Evolutionary conservation across 2,329 filamentous ascomycete species (phyloP).

Genomic region (Curvularia verruculosa): DNA sequence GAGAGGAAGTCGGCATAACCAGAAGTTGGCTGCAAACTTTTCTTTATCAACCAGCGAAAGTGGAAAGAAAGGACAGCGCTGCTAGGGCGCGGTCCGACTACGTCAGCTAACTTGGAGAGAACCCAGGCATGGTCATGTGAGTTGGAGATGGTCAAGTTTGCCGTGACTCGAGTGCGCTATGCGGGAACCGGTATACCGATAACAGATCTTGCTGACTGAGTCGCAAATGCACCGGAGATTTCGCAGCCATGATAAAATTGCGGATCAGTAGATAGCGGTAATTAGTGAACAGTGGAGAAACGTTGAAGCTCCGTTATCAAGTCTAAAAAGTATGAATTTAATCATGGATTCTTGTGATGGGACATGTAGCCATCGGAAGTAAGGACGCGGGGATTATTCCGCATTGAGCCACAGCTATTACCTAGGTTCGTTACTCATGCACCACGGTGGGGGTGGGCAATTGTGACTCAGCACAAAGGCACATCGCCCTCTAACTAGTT

Average conservation of each 20-base stretch:
- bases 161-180: constrained; percentile 6
- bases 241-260: background rate
- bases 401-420: background rate
- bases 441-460: background rate
- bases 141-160: constrained; percentile 3
- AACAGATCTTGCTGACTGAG: constrained; percentile 6
- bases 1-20: background rate
- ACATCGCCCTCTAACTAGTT: background rate
- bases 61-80: background rate
- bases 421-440: constrained; percentile 7
- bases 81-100: constrained; percentile 4
- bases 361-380: background rate
- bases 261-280: background rate
- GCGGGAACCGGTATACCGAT: constrained; percentile 8
- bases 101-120: background rate
- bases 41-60: constrained; percentile 5
- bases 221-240: background rate
- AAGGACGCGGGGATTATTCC: background rate
- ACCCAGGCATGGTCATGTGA: constrained; percentile 2
- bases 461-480: background rate
- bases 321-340: background rate
- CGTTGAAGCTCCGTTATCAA: background rate
- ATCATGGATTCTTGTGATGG: background rate
- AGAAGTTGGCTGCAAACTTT: background rate
- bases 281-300: background rate